These are phyloP conservation scores for Tricholoma flavovirens DNA, from an alignment of 768 basidiomycete genomes.

Conservation along the genomic window DNA sequence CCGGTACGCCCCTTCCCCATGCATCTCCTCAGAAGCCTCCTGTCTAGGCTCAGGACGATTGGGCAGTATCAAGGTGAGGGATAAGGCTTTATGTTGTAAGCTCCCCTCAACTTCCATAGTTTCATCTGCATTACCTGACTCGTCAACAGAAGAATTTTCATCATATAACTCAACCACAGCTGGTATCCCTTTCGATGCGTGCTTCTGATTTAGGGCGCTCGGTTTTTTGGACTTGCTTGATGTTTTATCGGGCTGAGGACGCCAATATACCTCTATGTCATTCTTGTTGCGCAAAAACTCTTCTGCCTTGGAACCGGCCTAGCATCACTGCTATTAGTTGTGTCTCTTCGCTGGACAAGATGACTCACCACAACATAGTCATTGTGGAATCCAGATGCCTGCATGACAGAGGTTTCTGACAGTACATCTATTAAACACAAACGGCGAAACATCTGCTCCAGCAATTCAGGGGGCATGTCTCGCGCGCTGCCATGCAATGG, in stretches of 20 bases:
- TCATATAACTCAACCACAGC: slow-evolving; percentile 28
- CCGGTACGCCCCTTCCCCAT: neutral
- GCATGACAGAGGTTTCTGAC: slow-evolving; percentile 37
- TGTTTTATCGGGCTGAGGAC: slow-evolving; percentile 24
- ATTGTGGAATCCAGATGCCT: slow-evolving; percentile 40
- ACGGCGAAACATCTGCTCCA: slow-evolving; percentile 61
- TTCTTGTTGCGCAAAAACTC: slow-evolving; percentile 21
- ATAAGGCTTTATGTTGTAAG: neutral
- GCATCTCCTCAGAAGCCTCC: neutral
- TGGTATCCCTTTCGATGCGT: slow-evolving; percentile 20
- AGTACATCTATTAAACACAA: slow-evolving; percentile 49
- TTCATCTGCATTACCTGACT: slow-evolving; percentile 21
- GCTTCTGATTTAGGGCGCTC: slow-evolving; percentile 14
- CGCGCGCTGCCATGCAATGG: slow-evolving; percentile 50
- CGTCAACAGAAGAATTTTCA: slow-evolving; percentile 18
- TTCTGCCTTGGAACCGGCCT: slow-evolving; percentile 32
- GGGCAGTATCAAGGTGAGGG: neutral
- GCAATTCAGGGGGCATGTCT: slow-evolving; percentile 41
- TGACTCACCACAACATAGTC: slow-evolving; percentile 47
- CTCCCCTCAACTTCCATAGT: slow-evolving; percentile 9
- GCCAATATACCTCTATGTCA: slow-evolving; percentile 26
- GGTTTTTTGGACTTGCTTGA: slow-evolving; percentile 17
- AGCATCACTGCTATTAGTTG: neutral
- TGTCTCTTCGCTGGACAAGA: neutral
- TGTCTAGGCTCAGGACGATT: neutral